Percentiles rank a stretch among this genome's conserved stretches.
These are phyloP conservation scores for Ceratocystis smalleyi DNA, from an alignment of 2,329 filamentous ascomycete genomes.

Conservation along the genomic window DNA sequence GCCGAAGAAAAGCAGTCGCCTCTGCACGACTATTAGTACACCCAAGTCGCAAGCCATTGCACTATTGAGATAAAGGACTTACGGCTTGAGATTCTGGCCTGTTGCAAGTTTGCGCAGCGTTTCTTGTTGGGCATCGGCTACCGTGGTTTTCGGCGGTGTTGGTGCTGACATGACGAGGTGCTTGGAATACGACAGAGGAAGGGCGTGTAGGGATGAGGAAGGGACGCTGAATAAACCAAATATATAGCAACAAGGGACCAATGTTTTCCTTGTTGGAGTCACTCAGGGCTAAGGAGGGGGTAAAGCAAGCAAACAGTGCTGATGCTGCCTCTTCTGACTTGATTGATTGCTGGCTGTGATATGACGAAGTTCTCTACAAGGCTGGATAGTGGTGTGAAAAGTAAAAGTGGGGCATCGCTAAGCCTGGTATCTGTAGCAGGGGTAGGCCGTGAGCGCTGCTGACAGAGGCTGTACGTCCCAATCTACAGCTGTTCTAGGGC, in stretches of 20 bases:
- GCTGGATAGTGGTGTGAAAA: not conserved
- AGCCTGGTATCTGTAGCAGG: not conserved
- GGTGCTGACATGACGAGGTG: not conserved
- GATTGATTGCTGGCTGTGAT: not conserved
- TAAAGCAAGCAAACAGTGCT: not conserved
- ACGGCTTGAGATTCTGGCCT: constrained; percentile 2
- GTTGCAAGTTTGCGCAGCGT: constrained; percentile 9
- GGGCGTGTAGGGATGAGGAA: not conserved
- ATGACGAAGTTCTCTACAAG: not conserved
- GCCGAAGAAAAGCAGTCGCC: constrained; percentile 7
- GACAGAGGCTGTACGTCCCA: not conserved
- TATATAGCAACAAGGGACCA: not conserved
- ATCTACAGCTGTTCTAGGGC: not conserved
- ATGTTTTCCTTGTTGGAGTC: not conserved
- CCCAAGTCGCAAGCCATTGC: not conserved
- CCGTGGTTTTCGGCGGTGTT: not conserved
- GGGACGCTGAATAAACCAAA: not conserved
- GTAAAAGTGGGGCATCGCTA: not conserved
- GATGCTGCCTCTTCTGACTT: not conserved
- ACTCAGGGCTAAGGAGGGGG: not conserved
- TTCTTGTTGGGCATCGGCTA: not conserved
- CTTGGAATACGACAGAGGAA: not conserved
- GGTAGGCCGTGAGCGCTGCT: not conserved
- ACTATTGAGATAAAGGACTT: not conserved
- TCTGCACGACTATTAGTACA: not conserved